Percentiles rank a stretch among this genome's conserved stretches.
These are phyloP conservation scores for Croton setiger DNA, from an alignment of 441 rosid species.

Conservation along the genomic window DNA sequence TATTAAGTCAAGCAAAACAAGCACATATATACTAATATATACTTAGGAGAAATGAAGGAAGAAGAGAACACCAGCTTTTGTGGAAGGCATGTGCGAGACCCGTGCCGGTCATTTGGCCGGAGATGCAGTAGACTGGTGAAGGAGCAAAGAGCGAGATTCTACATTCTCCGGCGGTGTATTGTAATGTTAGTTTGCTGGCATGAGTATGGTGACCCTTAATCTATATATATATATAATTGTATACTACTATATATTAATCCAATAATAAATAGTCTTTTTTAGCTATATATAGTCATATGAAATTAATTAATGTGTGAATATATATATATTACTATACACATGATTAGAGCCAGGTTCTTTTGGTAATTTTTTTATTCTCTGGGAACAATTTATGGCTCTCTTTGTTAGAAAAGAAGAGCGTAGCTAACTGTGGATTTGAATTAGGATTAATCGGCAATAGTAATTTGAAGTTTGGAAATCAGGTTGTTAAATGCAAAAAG, in stretches of 20 bases:
- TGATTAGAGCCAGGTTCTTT: neutral
- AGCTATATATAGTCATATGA: no score
- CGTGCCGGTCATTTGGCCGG: constrained; percentile 41
- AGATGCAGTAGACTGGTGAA: constrained; percentile 42
- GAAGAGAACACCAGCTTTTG: constrained; percentile 30
- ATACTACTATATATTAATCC: neutral
- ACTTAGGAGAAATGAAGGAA: constrained; percentile 13
- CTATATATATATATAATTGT: neutral
- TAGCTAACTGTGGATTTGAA: no score
- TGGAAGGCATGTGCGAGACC: constrained; percentile 32
- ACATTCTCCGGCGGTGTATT: constrained; percentile 50
- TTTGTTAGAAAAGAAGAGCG: neutral
- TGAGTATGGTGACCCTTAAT: constrained; percentile 26
- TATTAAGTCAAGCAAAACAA: neutral
- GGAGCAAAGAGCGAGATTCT: constrained; percentile 47
- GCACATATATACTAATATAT: no score
- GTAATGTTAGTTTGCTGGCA: constrained; percentile 51
- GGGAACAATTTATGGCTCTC: neutral
- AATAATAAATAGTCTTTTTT: neutral
- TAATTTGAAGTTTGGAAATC: no score
- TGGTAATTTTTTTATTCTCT: neutral
- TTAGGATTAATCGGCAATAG: no score
- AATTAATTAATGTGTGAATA: neutral
- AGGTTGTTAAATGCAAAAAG: no score
- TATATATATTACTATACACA: constrained; percentile 7